Evolutionary conservation across 257 asterid species (phyloP).

Genomic region (Primulina tabacum): DNA sequence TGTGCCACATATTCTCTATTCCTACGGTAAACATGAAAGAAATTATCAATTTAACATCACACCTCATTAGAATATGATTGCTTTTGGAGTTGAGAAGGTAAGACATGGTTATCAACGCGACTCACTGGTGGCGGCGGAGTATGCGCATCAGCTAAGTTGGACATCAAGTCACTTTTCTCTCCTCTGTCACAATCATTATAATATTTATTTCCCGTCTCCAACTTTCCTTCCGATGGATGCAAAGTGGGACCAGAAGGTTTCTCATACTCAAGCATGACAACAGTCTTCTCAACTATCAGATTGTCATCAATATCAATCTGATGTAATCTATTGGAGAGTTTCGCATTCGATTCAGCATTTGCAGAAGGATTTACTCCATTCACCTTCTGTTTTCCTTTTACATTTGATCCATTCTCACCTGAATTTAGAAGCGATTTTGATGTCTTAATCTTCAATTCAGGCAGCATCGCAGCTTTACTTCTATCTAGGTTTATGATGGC

Average conservation of each 20-base stretch:
- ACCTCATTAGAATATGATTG: slow-evolving; percentile 51
- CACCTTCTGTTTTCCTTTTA: slow-evolving; percentile 26
- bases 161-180: slow-evolving; percentile 30
- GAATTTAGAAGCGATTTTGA: slow-evolving; percentile 36
- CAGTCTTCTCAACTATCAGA: slow-evolving; percentile 73
- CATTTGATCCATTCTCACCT: slow-evolving; percentile 32
- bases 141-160: slow-evolving; percentile 36
- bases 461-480: slow-evolving; percentile 78
- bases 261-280: slow-evolving; percentile 72
- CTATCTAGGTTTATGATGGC: slow-evolving; percentile 72
- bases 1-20: neutral
- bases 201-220: slow-evolving; percentile 26
- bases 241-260: slow-evolving; percentile 47
- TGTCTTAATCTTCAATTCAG: slow-evolving; percentile 75
- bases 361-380: slow-evolving; percentile 35
- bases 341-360: slow-evolving; percentile 36
- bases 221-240: slow-evolving; percentile 38
- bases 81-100: slow-evolving; percentile 31
- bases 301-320: slow-evolving; percentile 58
- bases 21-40: neutral
- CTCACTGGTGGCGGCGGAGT: slow-evolving; percentile 42
- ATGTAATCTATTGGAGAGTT: slow-evolving; percentile 27
- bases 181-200: slow-evolving; percentile 26
- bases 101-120: slow-evolving; percentile 36
- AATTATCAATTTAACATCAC: slow-evolving; percentile 10